phyloP scores from a whole-genome alignment of 75 land plant species.

The Chamaecyparis obtusa region DNA sequence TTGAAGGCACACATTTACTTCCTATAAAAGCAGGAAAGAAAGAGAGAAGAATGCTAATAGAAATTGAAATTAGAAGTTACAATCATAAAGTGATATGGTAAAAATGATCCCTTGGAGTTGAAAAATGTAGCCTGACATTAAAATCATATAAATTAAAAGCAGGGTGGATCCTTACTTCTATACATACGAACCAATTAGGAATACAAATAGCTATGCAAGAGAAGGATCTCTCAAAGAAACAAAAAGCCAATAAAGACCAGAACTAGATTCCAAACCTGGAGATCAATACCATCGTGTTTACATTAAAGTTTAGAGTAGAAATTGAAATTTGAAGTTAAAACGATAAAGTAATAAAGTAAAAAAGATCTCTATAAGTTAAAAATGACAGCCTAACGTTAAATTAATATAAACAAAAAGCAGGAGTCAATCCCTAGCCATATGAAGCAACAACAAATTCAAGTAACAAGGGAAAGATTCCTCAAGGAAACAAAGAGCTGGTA shows the following conservation, averaged over 20 bases:
- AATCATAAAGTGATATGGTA: neutral
- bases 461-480: neutral
- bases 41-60: neutral
- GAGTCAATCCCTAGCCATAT: neutral
- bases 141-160: neutral
- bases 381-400: neutral
- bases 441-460: neutral
- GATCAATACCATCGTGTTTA: neutral
- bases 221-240: neutral
- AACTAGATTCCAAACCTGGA: neutral
- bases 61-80: neutral
- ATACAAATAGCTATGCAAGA: neutral
- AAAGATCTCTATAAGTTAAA: neutral
- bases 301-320: neutral
- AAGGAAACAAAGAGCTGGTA: neutral
- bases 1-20: neutral
- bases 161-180: neutral
- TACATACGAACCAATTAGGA: neutral
- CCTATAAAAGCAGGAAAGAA: neutral
- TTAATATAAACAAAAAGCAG: neutral
- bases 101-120: neutral
- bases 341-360: neutral
- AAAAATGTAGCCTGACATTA: neutral
- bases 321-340: neutral
- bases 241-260: neutral